Base-by-base conservation (phyloP, 345 rosid genomes). In the Schrenkiella parvula region DNA sequence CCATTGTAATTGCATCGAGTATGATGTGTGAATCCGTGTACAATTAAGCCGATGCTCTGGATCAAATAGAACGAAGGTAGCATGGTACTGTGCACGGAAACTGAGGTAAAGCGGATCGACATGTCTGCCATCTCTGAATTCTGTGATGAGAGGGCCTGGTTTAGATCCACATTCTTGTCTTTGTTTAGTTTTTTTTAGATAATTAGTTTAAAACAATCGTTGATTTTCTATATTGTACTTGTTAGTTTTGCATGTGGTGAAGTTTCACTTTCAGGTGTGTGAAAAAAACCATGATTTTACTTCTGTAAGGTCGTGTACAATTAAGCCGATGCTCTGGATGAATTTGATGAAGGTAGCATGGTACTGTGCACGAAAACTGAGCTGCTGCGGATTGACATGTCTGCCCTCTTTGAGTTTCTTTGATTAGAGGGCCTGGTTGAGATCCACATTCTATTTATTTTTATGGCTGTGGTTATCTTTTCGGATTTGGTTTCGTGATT, bases 41-140 rank as follows among this genome's bases (percentile, higher is more conserved):
- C 73, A 74, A 74, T 1, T 82, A 84, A 84, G 86, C 84, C 80
- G 86, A 74, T 82, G 84, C 84, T 80, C 83, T 84, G 88, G 84
- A 84, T 47, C 10, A 19, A 0, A 25, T 66, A 38, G 0, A 50
- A 78, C 75, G 87, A 84, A 82, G 68, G 80, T 26, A 78, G 83
- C 88, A 84, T 84, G 88, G 87, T 84, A 75, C 25, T 77, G 84
- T 84, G 67, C 84, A 84, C 84, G 63, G 42, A 84, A 66, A 82
- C 64, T 77, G 41, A 78, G 37, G 51, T 54, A n/a, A 0, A 13
- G 1, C 23, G 25, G 70, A 64, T 72, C 22, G 76, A 64, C 64
- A 53, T 72, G 71, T 72, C 64, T 73, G 65, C 77, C 65, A 17
- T 64, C 77, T 73, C 23, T 53, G 77, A 64, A 1, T 18, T 14